These are phyloP conservation scores for Lactifluus hygrophoroides DNA, from an alignment of 768 basidiomycete genomes.

Conservation along the genomic window DNA sequence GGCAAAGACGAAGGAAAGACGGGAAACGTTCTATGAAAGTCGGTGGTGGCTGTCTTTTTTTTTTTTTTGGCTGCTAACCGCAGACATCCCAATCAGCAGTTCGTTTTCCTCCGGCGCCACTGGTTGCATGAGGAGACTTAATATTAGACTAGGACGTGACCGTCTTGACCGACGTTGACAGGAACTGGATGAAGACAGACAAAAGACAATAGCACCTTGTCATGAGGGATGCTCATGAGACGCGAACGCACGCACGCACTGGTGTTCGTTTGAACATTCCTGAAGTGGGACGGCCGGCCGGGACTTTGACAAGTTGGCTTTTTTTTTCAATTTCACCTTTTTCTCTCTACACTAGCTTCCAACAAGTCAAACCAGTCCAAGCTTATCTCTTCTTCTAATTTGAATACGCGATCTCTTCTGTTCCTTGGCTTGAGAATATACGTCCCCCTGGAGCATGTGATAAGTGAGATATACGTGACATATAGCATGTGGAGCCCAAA, in stretches of 20 bases:
- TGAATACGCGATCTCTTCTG: neutral
- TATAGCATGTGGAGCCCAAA: neutral
- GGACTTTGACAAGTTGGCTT: neutral
- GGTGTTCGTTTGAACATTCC: neutral
- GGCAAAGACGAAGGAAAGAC: neutral
- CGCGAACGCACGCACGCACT: neutral
- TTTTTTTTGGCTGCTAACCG: neutral
- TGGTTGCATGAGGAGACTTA: neutral
- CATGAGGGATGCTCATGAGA: neutral
- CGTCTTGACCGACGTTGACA: too few relatives aligned
- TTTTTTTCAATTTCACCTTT: neutral
- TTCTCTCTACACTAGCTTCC: too few relatives aligned
- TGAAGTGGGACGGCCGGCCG: neutral
- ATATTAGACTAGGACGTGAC: too few relatives aligned
- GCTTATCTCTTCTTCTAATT: too few relatives aligned
- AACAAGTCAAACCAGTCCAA: too few relatives aligned
- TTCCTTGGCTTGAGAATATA: too few relatives aligned
- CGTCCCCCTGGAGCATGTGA: neutral
- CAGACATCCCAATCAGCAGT: too few relatives aligned
- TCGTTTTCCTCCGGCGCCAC: neutral
- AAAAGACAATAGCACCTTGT: neutral
- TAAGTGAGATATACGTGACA: neutral
- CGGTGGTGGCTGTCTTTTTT: neutral
- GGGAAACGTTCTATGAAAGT: slow-evolving; percentile 6
- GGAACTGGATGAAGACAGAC: too few relatives aligned